phyloP scores from a whole-genome alignment of 2,329 filamentous ascomycete species.

The Dothidotthia symphoricarpi region DNA sequence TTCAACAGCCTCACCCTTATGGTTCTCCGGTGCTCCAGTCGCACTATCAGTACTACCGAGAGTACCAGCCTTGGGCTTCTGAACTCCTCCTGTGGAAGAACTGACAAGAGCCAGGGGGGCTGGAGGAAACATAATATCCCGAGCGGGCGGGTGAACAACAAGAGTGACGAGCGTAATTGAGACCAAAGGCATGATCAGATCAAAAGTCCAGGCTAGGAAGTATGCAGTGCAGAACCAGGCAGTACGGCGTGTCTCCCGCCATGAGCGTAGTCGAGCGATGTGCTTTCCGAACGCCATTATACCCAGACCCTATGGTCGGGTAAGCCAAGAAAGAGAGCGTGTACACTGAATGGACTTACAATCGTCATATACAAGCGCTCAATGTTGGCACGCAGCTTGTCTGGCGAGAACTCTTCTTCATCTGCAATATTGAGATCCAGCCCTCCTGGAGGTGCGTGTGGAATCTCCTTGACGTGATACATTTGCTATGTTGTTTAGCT shows the following conservation, averaged over 20 bases:
- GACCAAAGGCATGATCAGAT: slow-evolving; percentile 66
- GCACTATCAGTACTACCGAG: slow-evolving; percentile 73
- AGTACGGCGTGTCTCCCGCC: slow-evolving; percentile 71
- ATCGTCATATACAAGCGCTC: slow-evolving; percentile 83
- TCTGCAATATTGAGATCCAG: slow-evolving; percentile 79
- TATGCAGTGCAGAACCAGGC: slow-evolving; percentile 63
- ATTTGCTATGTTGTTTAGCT: slow-evolving; percentile 52
- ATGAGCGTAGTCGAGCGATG: slow-evolving; percentile 71
- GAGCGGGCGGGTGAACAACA: slow-evolving; percentile 63
- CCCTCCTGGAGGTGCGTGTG: slow-evolving; percentile 60
- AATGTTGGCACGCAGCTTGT: slow-evolving; percentile 74
- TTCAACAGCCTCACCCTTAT: slow-evolving; percentile 80
- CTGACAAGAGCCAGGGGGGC: slow-evolving; percentile 73
- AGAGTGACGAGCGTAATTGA: slow-evolving; percentile 61
- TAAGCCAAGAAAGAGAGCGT: slow-evolving; percentile 4
- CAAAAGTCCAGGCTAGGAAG: slow-evolving; percentile 67
- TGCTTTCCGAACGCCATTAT: slow-evolving; percentile 69
- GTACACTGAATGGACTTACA: slow-evolving; percentile 23
- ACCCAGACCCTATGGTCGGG: slow-evolving; percentile 52
- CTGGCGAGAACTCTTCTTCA: slow-evolving; percentile 80
- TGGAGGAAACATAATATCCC: slow-evolving; percentile 69
- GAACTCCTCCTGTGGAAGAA: slow-evolving; percentile 63
- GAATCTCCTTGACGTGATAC: slow-evolving; percentile 68
- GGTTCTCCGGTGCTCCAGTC: slow-evolving; percentile 78
- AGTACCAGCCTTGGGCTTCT: slow-evolving; percentile 74